Base-by-base conservation (phyloP, 164 flowering plant species). In the Echeveria elegans region DNA sequence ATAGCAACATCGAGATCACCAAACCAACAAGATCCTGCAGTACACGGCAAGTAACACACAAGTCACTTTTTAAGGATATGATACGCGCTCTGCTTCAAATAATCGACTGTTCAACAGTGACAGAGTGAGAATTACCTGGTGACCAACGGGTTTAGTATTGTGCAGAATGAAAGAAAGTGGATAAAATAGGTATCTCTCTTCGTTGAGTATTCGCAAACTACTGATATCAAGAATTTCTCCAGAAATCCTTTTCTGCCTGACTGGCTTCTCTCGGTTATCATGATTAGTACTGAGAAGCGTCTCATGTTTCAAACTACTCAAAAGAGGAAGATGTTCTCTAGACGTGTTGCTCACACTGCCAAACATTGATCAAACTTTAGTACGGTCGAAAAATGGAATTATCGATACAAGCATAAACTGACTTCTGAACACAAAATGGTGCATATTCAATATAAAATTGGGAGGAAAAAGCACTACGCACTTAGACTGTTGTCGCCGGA, bases 1-100 rank as follows among this genome's bases (percentile, higher is more conserved):
- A 48, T 59, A 95, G 91, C 38, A 95, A 83, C 75, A 88, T 81
- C 29, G 96, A 95, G 70, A 95, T 85, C 74, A 87, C 86, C 81
- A 95, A 77, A 70, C 99, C 99, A 72, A 95, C 94, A 66, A 95
- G 86, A 81, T 95, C 99, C 99, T 95, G 97, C 87, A 80, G 52
- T 0, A 70, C 8, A 40, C 31, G 14, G 31, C 28, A 9, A n/a
- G 24, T 2, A 16, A 68, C 18, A 59, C 14, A 24, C 15, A 5
- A 2, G 31, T 2, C 30, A 28, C 28, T 37, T 45, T 40, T 37
- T 36, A 28, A 1, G 12, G 19, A 1, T 28, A 23, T 23, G 29
- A 48, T 48, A 48, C 11, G 53, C 14, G 4, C 4, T 62, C 28
- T 5, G 29, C 36, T 36, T 10, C 11, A 34, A 10, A 32, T 23